phyloP scores from a whole-genome alignment of 306 rosid genomes.

The Hippophae rhamnoides region DNA sequence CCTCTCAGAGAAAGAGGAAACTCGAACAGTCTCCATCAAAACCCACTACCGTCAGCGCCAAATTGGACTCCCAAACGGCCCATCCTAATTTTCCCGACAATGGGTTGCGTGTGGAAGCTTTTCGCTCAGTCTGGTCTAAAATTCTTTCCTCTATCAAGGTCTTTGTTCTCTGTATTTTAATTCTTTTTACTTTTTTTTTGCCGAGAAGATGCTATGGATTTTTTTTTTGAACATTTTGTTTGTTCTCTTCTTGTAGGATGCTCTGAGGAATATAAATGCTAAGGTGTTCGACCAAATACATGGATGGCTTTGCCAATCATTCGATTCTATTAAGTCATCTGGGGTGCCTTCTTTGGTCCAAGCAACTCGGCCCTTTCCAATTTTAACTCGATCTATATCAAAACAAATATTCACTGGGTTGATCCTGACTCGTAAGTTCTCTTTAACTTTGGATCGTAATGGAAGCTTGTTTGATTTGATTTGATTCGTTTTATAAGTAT shows the following conservation, averaged over 20 bases:
- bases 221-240: not conserved
- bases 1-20: constrained; percentile 39
- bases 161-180: constrained; percentile 1
- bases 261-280: constrained; percentile 51
- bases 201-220: not conserved
- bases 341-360: constrained; percentile 37
- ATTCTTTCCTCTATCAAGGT: constrained; percentile 72
- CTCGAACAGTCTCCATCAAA: constrained; percentile 34
- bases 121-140: constrained; percentile 52
- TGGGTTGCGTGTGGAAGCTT: constrained; percentile 37
- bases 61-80: constrained; percentile 20
- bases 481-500: too few relatives aligned
- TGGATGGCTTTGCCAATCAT: constrained; percentile 58
- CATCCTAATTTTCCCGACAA: constrained; percentile 21
- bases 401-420: constrained; percentile 54
- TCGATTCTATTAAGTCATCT: constrained; percentile 31
- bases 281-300: constrained; percentile 46
- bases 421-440: constrained; percentile 60
- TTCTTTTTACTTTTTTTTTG: not conserved
- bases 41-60: constrained; percentile 18
- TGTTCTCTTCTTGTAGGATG: constrained; percentile 37
- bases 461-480: not conserved
- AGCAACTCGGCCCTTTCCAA: constrained; percentile 53
- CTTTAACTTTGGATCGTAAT: not conserved
- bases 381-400: constrained; percentile 33